Conservation (phyloP, 2,329 filamentous ascomycete species). For the Nigrospora osmanthi region DNA sequence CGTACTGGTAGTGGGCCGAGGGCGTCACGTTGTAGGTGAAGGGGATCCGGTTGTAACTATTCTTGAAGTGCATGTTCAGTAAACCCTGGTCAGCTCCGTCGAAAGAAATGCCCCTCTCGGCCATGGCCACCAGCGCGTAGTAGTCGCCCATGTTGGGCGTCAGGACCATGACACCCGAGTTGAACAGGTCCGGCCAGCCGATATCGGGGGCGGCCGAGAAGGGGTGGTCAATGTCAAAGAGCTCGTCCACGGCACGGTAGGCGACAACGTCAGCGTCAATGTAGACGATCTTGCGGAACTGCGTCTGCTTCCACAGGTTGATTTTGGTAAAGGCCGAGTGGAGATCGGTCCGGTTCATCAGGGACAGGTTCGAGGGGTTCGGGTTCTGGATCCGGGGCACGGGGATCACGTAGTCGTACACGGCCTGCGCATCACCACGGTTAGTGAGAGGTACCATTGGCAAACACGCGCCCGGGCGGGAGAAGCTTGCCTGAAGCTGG, state of each 20-base stretch:
- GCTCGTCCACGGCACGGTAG: slow-evolving; percentile 82
- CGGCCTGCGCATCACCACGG: slow-evolving; percentile 40
- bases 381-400: slow-evolving; percentile 73
- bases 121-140: slow-evolving; percentile 75
- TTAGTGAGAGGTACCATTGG: background rate
- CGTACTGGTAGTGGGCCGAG: slow-evolving; percentile 93
- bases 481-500: slow-evolving; percentile 61
- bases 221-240: slow-evolving; percentile 59
- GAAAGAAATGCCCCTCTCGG: slow-evolving; percentile 82
- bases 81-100: slow-evolving; percentile 95
- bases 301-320: slow-evolving; percentile 81
- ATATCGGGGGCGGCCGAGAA: slow-evolving; percentile 82
- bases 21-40: slow-evolving; percentile 98
- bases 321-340: slow-evolving; percentile 96
- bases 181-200: slow-evolving; percentile 97
- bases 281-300: slow-evolving; percentile 90
- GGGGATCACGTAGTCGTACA: slow-evolving; percentile 85
- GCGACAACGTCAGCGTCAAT: slow-evolving; percentile 92
- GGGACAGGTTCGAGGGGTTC: slow-evolving; percentile 71
- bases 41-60: slow-evolving; percentile 77
- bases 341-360: slow-evolving; percentile 88
- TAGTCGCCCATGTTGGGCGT: slow-evolving; percentile 83
- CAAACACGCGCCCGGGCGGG: background rate
- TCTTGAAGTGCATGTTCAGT: slow-evolving; percentile 87
- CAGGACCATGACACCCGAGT: slow-evolving; percentile 93